These are phyloP conservation scores for Starmerella powellii DNA, from an alignment of 805 yeast species.

Conservation along the genomic window DNA sequence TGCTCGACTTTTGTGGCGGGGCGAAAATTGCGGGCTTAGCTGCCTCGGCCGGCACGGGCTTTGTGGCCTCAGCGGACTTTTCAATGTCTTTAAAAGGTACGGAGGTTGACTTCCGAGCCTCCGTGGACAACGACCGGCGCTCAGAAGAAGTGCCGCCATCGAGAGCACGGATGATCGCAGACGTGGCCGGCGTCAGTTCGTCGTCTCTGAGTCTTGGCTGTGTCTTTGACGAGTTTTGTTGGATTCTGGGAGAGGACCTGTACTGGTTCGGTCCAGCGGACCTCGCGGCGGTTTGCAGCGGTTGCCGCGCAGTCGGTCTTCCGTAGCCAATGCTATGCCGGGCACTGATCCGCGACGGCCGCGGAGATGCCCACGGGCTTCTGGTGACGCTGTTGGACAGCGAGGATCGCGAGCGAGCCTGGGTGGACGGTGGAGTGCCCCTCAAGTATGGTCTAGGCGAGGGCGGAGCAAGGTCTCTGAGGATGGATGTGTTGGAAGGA, in stretches of 20 bases:
- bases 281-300: not conserved
- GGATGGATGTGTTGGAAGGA: not conserved
- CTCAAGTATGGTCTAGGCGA: constrained; percentile 9
- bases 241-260: not conserved
- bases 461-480: constrained; percentile 10
- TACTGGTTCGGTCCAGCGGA: not conserved
- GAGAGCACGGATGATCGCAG: too few relatives aligned
- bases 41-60: too few relatives aligned
- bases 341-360: constrained; percentile 5
- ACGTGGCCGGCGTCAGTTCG: too few relatives aligned
- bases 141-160: too few relatives aligned
- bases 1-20: too few relatives aligned
- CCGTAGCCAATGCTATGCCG: constrained; percentile 6
- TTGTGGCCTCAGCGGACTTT: too few relatives aligned
- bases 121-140: too few relatives aligned
- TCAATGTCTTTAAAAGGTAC: too few relatives aligned
- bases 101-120: too few relatives aligned
- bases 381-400: not conserved
- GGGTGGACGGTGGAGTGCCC: constrained; percentile 13
- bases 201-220: too few relatives aligned
- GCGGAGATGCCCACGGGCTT: constrained; percentile 12
- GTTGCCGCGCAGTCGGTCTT: not conserved
- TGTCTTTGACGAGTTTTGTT: too few relatives aligned
- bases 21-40: too few relatives aligned
- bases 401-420: constrained; percentile 1